phyloP scores from a whole-genome alignment of 805 yeast species.

The Wickerhamomyces queroliae region DNA sequence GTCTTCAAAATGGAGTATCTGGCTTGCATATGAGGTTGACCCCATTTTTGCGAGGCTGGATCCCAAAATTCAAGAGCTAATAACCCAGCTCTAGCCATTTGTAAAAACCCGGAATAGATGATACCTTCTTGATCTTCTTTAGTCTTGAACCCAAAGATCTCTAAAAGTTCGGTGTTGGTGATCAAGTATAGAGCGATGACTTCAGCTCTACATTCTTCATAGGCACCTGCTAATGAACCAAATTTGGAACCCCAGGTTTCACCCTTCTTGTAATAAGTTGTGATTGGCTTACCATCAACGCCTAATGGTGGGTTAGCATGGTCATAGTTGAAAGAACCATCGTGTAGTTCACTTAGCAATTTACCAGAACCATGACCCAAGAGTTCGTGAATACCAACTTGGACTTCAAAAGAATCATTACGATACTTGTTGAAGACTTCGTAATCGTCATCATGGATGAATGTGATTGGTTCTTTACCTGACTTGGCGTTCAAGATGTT shows the following conservation, averaged over 20 bases:
- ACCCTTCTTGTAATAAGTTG: slow-evolving; percentile 68
- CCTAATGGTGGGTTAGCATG: slow-evolving; percentile 54
- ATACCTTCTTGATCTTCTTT: slow-evolving; percentile 58
- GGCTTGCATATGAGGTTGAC: slow-evolving; percentile 94
- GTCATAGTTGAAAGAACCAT: slow-evolving; percentile 71
- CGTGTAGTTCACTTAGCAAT: slow-evolving; percentile 52
- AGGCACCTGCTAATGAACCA: slow-evolving; percentile 78
- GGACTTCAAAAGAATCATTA: slow-evolving; percentile 84
- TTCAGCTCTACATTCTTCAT: slow-evolving; percentile 93
- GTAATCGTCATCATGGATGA: slow-evolving; percentile 47
- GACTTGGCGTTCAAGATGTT: slow-evolving; percentile 77
- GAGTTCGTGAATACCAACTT: slow-evolving; percentile 89
- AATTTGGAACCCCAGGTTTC: slow-evolving; percentile 90
- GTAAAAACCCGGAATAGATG: slow-evolving; percentile 60
- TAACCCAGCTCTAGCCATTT: slow-evolving; percentile 87
- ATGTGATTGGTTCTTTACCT: slow-evolving; percentile 61
- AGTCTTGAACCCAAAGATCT: slow-evolving; percentile 63
- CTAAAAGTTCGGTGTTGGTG: slow-evolving; percentile 59
- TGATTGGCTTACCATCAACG: slow-evolving; percentile 53
- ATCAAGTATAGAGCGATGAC: slow-evolving; percentile 79
- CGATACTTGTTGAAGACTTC: slow-evolving; percentile 63
- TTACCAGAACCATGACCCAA: slow-evolving; percentile 92
- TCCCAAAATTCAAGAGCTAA: slow-evolving; percentile 84
- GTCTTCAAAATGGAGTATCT: slow-evolving; percentile 79
- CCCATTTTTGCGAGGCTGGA: slow-evolving; percentile 79